phyloP scores from a whole-genome alignment of 2,329 filamentous ascomycete species.

The Byssoonygena ceratinophila region DNA sequence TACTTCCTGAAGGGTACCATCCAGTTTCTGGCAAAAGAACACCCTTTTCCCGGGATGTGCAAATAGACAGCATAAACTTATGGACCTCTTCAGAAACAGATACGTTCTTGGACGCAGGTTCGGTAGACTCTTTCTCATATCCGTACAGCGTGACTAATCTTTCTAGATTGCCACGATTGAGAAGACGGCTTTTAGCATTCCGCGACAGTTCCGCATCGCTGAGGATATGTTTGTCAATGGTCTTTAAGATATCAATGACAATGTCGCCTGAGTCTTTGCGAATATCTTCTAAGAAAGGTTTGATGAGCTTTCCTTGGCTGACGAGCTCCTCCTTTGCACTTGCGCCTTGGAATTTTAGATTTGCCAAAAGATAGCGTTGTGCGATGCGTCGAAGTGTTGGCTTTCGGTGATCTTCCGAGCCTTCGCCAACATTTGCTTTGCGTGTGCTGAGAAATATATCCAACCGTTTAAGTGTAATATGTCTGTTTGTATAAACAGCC shows the following conservation, averaged over 20 bases:
- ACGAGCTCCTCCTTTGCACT: slow-evolving; percentile 74
- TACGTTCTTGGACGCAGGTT: slow-evolving; percentile 31
- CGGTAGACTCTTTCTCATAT: slow-evolving; percentile 39
- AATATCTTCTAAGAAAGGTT: slow-evolving; percentile 63
- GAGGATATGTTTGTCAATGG: slow-evolving; percentile 60
- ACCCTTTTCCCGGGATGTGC: slow-evolving; percentile 62
- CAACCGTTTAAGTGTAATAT: slow-evolving; percentile 68
- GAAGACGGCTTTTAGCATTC: slow-evolving; percentile 61
- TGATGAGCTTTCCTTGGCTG: slow-evolving; percentile 58
- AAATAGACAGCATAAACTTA: slow-evolving; percentile 62
- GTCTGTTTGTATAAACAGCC: slow-evolving; percentile 64
- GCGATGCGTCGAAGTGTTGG: slow-evolving; percentile 77
- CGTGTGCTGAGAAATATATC: slow-evolving; percentile 70
- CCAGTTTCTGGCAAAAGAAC: slow-evolving; percentile 65
- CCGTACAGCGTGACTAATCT: slow-evolving; percentile 63
- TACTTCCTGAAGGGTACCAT: slow-evolving; percentile 67
- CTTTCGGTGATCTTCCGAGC: slow-evolving; percentile 55
- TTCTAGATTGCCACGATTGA: slow-evolving; percentile 63
- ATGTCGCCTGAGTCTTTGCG: slow-evolving; percentile 66
- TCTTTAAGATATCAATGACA: slow-evolving; percentile 62
- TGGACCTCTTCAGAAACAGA: slow-evolving; percentile 59
- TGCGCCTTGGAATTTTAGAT: slow-evolving; percentile 65
- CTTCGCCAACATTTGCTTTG: slow-evolving; percentile 39
- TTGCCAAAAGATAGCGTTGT: slow-evolving; percentile 66
- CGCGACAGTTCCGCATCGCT: slow-evolving; percentile 63